These are phyloP conservation scores for Pulicaria dysenterica DNA, from an alignment of 129 eudicot genomes.

Conservation along the genomic window DNA sequence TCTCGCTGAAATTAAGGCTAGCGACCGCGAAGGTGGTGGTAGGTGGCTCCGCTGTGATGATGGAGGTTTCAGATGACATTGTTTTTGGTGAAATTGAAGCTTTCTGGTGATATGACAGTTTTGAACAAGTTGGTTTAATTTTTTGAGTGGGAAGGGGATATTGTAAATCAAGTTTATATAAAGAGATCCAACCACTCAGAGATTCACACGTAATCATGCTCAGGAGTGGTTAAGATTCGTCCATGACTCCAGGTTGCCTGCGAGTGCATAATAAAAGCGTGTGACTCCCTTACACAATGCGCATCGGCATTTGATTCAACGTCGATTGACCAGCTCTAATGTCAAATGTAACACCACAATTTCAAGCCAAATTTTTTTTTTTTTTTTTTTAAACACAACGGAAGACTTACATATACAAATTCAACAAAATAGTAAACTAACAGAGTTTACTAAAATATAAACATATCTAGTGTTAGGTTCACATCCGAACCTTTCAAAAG, in stretches of 20 bases:
- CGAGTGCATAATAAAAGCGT: conserved; percentile 36
- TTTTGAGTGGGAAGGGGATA: background rate
- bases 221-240: conserved; percentile 49
- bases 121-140: conserved; percentile 11
- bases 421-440: no score
- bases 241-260: conserved; percentile 34
- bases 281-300: conserved; percentile 12
- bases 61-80: conserved; percentile 32
- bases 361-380: no score
- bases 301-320: no score
- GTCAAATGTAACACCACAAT: no score
- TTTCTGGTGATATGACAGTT: conserved; percentile 15
- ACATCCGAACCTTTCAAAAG: no score
- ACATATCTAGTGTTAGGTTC: no score
- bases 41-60: conserved; percentile 37
- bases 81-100: conserved; percentile 17
- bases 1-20: conserved; percentile 48
- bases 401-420: no score
- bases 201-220: conserved; percentile 31
- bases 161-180: conserved; percentile 29
- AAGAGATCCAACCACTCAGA: conserved; percentile 16
- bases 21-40: background rate
- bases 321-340: no score
- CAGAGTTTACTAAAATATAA: no score
- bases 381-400: no score